A percentile compares a stretch with the other conserved stretches of the same genome.
Evolutionary conservation across 148 eudicot species (phyloP).

Genomic region (Amaranthus palmeri): DNA sequence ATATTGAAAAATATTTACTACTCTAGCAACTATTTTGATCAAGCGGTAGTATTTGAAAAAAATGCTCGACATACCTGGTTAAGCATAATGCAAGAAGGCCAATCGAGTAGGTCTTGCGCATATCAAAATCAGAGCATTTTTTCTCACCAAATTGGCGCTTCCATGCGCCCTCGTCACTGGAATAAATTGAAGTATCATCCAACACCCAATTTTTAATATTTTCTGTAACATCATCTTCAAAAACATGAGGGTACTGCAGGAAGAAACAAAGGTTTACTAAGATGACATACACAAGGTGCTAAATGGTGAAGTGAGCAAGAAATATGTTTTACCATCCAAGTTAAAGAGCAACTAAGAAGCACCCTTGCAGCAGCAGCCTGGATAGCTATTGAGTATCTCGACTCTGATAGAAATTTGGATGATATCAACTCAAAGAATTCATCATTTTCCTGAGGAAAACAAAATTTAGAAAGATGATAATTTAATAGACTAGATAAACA

Average conservation of each 20-base stretch:
- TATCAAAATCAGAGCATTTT: constrained; percentile 68
- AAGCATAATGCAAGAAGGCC: constrained; percentile 92
- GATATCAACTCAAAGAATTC: constrained; percentile 95
- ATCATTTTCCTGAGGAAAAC: constrained; percentile 77
- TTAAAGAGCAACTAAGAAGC: constrained; percentile 83
- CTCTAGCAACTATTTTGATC: too few relatives aligned
- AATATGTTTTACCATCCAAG: constrained; percentile 68
- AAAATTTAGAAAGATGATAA: constrained; percentile 2
- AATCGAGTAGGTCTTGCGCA: constrained; percentile 82
- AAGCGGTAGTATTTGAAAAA: not conserved
- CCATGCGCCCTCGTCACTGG: constrained; percentile 45
- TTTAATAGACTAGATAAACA: not conserved
- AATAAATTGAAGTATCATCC: constrained; percentile 49
- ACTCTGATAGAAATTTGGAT: constrained; percentile 65
- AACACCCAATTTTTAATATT: constrained; percentile 77
- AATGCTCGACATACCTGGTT: constrained; percentile 50
- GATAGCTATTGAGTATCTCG: constrained; percentile 64
- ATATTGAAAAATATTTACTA: too few relatives aligned
- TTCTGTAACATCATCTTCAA: constrained; percentile 83
- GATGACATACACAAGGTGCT: not conserved
- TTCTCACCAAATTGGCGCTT: constrained; percentile 49
- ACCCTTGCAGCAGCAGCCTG: constrained; percentile 89
- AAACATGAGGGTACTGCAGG: constrained; percentile 85
- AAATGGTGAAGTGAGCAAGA: constrained; percentile 2
- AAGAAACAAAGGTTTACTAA: constrained; percentile 17